These are phyloP conservation scores for Yueomyces sp. DNA, from an alignment of 805 yeast genomes.

Conservation along the genomic window DNA sequence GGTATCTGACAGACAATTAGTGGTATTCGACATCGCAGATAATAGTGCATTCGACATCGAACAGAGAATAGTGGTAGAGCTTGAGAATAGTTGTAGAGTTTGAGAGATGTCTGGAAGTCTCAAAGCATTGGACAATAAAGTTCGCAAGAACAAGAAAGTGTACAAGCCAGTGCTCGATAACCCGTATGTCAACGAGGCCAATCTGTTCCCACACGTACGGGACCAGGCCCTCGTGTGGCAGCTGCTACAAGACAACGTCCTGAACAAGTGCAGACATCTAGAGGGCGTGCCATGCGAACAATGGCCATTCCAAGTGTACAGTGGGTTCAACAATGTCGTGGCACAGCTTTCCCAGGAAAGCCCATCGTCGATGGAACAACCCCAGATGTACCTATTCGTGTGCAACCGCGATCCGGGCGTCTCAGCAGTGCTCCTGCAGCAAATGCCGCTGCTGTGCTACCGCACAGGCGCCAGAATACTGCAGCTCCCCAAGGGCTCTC, in stretches of 20 bases:
- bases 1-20: too few relatives aligned
- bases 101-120: conserved; percentile 22
- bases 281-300: conserved; percentile 4
- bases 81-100: too few relatives aligned
- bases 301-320: conserved; percentile 12
- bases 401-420: conserved; percentile 39
- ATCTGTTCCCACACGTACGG: conserved; percentile 28
- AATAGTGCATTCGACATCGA: too few relatives aligned
- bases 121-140: conserved; percentile 33
- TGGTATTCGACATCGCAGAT: too few relatives aligned
- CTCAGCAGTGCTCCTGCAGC: conserved; percentile 38
- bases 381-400: conserved; percentile 32
- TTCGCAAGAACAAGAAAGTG: conserved; percentile 34
- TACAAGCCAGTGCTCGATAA: conserved; percentile 53
- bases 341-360: conserved; percentile 34
- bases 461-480: conserved; percentile 30
- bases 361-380: conserved; percentile 1
- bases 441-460: conserved; percentile 42
- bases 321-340: conserved; percentile 40
- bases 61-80: too few relatives aligned
- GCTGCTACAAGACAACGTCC: conserved; percentile 26
- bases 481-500: conserved; percentile 41
- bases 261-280: conserved; percentile 24
- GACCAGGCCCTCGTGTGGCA: conserved; percentile 27
- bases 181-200: conserved; percentile 40